phyloP scores from a whole-genome alignment of 1,139 yeast species.

The Suhomyces bolitotheri region DNA sequence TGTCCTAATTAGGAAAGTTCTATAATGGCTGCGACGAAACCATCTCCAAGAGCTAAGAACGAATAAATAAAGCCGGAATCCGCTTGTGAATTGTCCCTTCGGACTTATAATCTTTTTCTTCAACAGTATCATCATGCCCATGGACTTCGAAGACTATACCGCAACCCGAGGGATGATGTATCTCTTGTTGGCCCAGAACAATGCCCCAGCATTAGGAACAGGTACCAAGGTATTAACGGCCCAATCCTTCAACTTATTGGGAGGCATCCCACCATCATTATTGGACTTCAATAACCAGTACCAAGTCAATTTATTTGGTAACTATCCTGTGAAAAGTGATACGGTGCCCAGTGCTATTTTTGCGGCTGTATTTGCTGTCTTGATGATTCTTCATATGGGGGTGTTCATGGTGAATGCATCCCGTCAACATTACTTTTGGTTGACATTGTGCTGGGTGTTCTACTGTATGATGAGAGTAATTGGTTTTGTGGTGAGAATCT shows the following conservation, averaged over 20 bases:
- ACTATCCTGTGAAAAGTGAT: constrained; percentile 33
- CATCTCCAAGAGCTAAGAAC: background rate
- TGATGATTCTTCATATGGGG: constrained; percentile 27
- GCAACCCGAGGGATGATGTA: constrained; percentile 20
- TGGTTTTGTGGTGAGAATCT: constrained; percentile 34
- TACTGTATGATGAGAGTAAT: constrained; percentile 31
- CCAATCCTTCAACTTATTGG: constrained; percentile 25
- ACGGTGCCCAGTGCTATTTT: constrained; percentile 35
- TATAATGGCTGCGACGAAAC: constrained; percentile 1
- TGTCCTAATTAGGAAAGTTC: constrained; percentile 12
- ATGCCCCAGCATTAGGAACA: constrained; percentile 20
- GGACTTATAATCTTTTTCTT: background rate
- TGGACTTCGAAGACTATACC: constrained; percentile 11
- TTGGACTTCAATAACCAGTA: constrained; percentile 21
- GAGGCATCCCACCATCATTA: constrained; percentile 26
- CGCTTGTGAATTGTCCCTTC: background rate
- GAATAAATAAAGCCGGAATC: constrained; percentile 1
- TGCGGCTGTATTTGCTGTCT: constrained; percentile 29
- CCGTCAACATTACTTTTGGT: constrained; percentile 39
- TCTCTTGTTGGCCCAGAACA: constrained; percentile 19
- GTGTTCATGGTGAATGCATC: constrained; percentile 33
- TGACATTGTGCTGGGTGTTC: constrained; percentile 34
- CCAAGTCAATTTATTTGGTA: constrained; percentile 38
- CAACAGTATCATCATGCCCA: background rate
- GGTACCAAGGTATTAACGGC: constrained; percentile 22